Evolutionary conservation across 257 asterid genomes (phyloP), one percentile per base, ranked within the genome.

Genomic region (Parsonsia alboflavescens): DNA sequence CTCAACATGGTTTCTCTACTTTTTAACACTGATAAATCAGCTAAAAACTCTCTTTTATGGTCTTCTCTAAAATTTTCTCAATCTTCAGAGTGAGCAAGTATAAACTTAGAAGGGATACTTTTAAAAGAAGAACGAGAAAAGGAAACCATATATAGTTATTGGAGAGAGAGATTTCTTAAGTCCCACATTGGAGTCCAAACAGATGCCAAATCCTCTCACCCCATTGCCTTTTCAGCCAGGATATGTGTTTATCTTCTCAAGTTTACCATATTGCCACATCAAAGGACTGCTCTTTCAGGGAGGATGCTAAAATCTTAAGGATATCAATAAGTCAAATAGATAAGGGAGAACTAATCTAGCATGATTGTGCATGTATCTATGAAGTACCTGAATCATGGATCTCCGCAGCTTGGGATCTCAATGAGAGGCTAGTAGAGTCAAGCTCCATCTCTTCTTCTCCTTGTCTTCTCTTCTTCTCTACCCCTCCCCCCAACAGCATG

Each of bases 341-440:
- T 26, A 26, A 2, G 11, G 21, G 26, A 59, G 16, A 24, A 59
- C 19, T 11, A 59, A 59, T 58, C 19, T 3, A 24, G 24, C 59
- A 53, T 53, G 24, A 19, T 53, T 8, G 58, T 61, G 67, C 41
- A 71, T 59, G 62, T 12, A 24, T 54, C 75, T 52, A 9, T 62
- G 39, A 28, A 66, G 42, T 58, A 82, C 84, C 86, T 13, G 79
- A 82, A 45, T 79, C 82, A 59, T 74, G 74, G 82, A 79, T 74
- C 86, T 79, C 82, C 50, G 80, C 62, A 68, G 49, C 71, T 48
- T 77, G 84, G 70, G 86, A 80, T 82, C 80, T 79, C 76, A 82
- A 73, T 44, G 86, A 82, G 30, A 79, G 26, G 24, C 78, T 42
- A 73, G 78, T 58, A 64, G 78, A 78, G 33, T 77, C 83, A 44